A percentile compares a stretch with the other conserved stretches of the same genome.
Evolutionary conservation across 805 yeast genomes (phyloP).

Genomic region (Torulaspora franciscae): DNA sequence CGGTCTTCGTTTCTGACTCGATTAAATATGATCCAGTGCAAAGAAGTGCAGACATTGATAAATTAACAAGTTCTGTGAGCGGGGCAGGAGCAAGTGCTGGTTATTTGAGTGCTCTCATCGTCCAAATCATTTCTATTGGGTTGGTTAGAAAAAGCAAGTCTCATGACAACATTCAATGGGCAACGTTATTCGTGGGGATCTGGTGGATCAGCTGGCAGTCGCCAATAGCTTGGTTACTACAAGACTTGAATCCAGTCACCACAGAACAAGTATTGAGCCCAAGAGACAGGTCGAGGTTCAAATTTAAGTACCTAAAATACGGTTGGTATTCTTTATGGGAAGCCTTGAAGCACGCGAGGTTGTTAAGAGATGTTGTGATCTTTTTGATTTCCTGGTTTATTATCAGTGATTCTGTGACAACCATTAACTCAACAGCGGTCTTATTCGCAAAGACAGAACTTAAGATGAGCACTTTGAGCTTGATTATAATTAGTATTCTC

Average conservation of each 20-base stretch:
- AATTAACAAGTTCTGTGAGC: conserved; percentile 48
- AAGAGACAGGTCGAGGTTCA: conserved; percentile 1
- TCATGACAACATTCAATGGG: conserved; percentile 43
- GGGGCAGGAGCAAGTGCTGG: conserved; percentile 72
- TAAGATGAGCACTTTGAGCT: conserved; percentile 59
- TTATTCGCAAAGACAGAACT: conserved; percentile 68
- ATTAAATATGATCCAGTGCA: conserved; percentile 19
- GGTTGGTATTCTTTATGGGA: conserved; percentile 60
- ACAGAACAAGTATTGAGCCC: background rate
- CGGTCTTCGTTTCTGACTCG: conserved; percentile 50
- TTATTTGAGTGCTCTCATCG: conserved; percentile 61
- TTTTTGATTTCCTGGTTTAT: conserved; percentile 73
- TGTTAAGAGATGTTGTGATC: conserved; percentile 58
- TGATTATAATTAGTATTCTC: conserved; percentile 60
- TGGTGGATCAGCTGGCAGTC: conserved; percentile 77
- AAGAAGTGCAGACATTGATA: conserved; percentile 28
- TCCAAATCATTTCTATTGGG: conserved; percentile 56
- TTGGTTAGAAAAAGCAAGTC: conserved; percentile 41
- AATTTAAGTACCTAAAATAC: conserved; percentile 33
- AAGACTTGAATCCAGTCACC: conserved; percentile 17
- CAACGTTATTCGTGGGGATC: conserved; percentile 57
- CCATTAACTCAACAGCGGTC: conserved; percentile 75
- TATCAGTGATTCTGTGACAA: conserved; percentile 67
- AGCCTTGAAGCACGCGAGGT: conserved; percentile 56
- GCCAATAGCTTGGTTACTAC: conserved; percentile 49